Conservation (phyloP, 2,329 filamentous ascomycete species). For the Pseudogymnoascus sp. region DNA sequence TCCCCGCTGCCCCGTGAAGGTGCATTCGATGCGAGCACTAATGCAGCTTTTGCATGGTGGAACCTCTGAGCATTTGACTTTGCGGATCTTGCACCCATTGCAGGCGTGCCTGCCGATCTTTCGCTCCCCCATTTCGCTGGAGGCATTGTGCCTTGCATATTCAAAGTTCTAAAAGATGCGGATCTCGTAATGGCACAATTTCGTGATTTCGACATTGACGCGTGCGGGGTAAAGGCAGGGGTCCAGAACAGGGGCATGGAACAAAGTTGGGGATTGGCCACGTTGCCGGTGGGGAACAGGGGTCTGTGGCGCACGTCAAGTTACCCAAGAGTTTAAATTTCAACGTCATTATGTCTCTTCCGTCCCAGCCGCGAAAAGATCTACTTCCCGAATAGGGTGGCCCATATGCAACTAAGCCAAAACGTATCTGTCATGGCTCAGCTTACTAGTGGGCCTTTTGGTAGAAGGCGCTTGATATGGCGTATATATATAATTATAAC, state of each 20-base stretch:
- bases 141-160: neutral
- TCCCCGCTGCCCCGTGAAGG: conserved; percentile 39
- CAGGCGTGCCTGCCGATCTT: conserved; percentile 35
- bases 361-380: too few relatives aligned
- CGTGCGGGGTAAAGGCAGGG: neutral
- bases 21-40: conserved; percentile 39
- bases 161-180: conserved; percentile 8
- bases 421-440: too few relatives aligned
- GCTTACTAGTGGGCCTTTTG: too few relatives aligned
- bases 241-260: neutral
- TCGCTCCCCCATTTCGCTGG: conserved; percentile 10
- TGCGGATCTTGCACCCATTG: conserved; percentile 45
- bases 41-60: conserved; percentile 40
- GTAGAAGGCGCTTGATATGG: too few relatives aligned
- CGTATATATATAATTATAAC: too few relatives aligned
- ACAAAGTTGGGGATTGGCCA: neutral
- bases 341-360: too few relatives aligned
- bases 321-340: neutral
- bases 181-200: neutral
- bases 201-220: neutral
- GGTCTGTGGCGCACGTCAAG: neutral
- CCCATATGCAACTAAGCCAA: too few relatives aligned
- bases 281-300: neutral
- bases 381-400: too few relatives aligned
- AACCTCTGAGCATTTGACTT: conserved; percentile 42